Evolutionary conservation across 768 basidiomycete genomes (phyloP), one percentile per base, ranked within the genome.

Genomic region (Pleurotus platypus): DNA sequence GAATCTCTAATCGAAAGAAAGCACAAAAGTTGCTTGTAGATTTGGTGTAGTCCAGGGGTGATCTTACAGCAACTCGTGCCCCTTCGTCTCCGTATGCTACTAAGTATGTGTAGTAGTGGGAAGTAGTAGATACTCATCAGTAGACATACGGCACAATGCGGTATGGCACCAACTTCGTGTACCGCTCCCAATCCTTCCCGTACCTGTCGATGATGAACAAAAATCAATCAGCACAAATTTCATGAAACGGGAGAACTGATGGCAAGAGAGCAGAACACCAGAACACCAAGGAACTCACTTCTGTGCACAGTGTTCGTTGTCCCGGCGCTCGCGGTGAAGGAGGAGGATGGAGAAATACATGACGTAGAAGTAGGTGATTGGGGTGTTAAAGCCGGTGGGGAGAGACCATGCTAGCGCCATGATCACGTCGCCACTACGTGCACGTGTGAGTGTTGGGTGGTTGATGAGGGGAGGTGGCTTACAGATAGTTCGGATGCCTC

Each of bases 311-410:
- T 85, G 83, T 67, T 94, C 93, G 60, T 97, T 94, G 69, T 98
- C 96, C 38, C 96, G 81, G 58, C 73, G 77, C 70, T 97, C 92
- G 58, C 96, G 79, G 72, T 98, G 96, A 30, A 94, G 75, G 58
- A 98, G 86, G 24, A 98, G 82, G 26, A 96, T 81, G 2, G 81
- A 78, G 63, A 99, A 98, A 75, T 96, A 98, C 59, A 78, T 66
- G 27, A 90, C 83, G 66, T 98, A 98, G 76, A 94, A 98, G 75
- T 97, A 94, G 5, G 96, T 94, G 68, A 98, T 82, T 20, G 95
- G 95, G 0, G 93, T 94, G 42, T 85, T 77, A 70, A 97, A 92
- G 4, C 92, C 92, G 1, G 92, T 95, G 0, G 95, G 90, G n/a
- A 97, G 80, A 55, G 87, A 96, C 94, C 95, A 98, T 0, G 93